A percentile compares a stretch with the other conserved stretches of the same genome.
These are phyloP conservation scores for Penicillium malachiteum DNA, from an alignment of 495 filamentous ascomycete species.

Conservation along the genomic window DNA sequence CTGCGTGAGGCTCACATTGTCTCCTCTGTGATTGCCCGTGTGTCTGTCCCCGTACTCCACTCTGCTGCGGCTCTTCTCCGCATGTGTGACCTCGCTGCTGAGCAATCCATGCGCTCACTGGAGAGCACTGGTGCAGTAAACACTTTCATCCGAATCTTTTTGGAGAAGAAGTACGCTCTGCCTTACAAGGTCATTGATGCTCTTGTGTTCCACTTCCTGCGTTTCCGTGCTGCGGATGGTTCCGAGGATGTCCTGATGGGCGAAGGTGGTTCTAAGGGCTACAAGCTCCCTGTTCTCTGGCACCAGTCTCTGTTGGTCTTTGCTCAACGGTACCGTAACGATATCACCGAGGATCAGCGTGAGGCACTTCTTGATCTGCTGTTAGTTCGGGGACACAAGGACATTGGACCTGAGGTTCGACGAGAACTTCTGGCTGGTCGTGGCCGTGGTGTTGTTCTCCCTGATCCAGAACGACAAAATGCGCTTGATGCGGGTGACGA, in stretches of 20 bases:
- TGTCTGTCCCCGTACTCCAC: constrained; percentile 84
- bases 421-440: constrained; percentile 87
- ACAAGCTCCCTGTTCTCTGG: constrained; percentile 81
- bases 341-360: constrained; percentile 89
- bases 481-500: constrained; percentile 73
- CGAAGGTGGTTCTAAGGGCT: constrained; percentile 41
- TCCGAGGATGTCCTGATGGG: constrained; percentile 47
- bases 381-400: constrained; percentile 80
- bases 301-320: constrained; percentile 87
- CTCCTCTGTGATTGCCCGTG: constrained; percentile 73
- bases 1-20: constrained; percentile 90
- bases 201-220: constrained; percentile 92
- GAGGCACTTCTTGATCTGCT: constrained; percentile 89
- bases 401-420: constrained; percentile 87
- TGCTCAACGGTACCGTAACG: constrained; percentile 89
- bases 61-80: constrained; percentile 88
- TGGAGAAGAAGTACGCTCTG: constrained; percentile 96
- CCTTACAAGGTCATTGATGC: constrained; percentile 94
- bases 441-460: constrained; percentile 74
- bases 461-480: constrained; percentile 55
- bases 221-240: constrained; percentile 65
- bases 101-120: constrained; percentile 70
- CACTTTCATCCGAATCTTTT: constrained; percentile 83
- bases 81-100: constrained; percentile 88
- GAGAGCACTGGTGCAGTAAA: constrained; percentile 85